phyloP scores from a whole-genome alignment of 1,139 yeast genomes.

The Pichia norvegensis region DNA sequence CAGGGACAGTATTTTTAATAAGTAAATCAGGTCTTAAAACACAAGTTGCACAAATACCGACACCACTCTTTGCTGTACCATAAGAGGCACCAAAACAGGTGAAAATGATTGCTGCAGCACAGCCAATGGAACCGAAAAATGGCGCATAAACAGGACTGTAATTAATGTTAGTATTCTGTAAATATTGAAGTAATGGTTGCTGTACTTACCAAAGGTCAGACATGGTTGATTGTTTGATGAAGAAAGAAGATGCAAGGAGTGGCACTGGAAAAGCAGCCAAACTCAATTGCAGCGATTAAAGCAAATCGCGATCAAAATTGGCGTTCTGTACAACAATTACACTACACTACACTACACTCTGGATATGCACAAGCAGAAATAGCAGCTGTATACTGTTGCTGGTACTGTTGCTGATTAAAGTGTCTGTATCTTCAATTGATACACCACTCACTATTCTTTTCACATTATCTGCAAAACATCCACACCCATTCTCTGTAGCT shows the following conservation, averaged over 20 bases:
- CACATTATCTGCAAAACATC: too few relatives aligned
- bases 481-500: too few relatives aligned
- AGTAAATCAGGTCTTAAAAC: constrained; percentile 93
- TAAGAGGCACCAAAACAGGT: constrained; percentile 99
- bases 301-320: neutral
- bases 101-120: constrained; percentile 98
- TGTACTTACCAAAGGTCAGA: constrained; percentile 28
- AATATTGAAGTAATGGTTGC: neutral
- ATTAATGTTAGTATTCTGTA: neutral
- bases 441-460: too few relatives aligned
- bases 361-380: too few relatives aligned
- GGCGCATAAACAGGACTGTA: constrained; percentile 77
- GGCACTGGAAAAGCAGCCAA: neutral
- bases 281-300: neutral
- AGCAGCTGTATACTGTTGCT: too few relatives aligned
- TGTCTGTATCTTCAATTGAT: too few relatives aligned
- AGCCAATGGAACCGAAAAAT: constrained; percentile 95
- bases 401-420: too few relatives aligned
- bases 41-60: constrained; percentile 98
- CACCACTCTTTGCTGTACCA: constrained; percentile 99
- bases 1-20: constrained; percentile 88
- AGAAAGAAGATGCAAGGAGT: neutral
- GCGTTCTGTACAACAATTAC: too few relatives aligned
- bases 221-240: constrained; percentile 12
- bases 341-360: neutral